Conservation (phyloP, 2,329 filamentous ascomycete genomes). For the Lasiodiplodia gonubiensis region DNA sequence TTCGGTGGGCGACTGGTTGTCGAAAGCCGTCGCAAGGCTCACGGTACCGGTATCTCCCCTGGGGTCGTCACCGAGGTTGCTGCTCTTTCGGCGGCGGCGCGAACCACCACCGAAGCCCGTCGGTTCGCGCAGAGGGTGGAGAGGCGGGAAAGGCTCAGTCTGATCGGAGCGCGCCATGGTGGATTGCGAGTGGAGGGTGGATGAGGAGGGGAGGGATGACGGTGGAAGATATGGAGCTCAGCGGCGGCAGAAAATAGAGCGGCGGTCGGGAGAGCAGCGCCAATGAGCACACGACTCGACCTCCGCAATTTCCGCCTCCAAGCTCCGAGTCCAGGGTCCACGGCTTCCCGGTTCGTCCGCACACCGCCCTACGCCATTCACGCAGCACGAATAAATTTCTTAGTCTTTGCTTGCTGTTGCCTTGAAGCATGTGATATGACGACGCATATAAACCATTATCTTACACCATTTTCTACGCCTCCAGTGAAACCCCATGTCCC, state of each 20-base stretch:
- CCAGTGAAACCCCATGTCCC: background rate
- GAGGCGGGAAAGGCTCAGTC: slow-evolving; percentile 27
- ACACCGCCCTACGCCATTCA: background rate
- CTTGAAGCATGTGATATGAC: slow-evolving; percentile 1
- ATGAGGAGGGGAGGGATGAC: slow-evolving; percentile 15
- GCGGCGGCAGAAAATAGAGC: slow-evolving; percentile 18
- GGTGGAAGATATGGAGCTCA: slow-evolving; percentile 16
- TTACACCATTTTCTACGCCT: background rate
- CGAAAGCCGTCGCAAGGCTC: slow-evolving; percentile 25
- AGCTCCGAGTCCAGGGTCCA: slow-evolving; percentile 5
- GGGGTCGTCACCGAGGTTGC: slow-evolving; percentile 29
- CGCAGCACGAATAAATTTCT: background rate
- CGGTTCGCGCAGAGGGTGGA: slow-evolving; percentile 6
- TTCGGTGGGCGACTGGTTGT: slow-evolving; percentile 15
- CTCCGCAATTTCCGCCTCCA: slow-evolving; percentile 19
- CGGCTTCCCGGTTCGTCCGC: background rate
- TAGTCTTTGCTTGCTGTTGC: no score
- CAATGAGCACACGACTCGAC: slow-evolving; percentile 17
- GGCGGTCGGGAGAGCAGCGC: background rate
- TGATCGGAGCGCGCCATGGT: slow-evolving; percentile 23
- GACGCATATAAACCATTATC: background rate
- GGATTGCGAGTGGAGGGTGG: background rate
- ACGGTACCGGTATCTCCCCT: slow-evolving; percentile 27
- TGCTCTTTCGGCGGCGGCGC: slow-evolving; percentile 26
- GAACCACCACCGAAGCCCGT: slow-evolving; percentile 6